Conservation (phyloP, 2,329 filamentous ascomycete genomes). For the Paecilomyces fulvus region DNA sequence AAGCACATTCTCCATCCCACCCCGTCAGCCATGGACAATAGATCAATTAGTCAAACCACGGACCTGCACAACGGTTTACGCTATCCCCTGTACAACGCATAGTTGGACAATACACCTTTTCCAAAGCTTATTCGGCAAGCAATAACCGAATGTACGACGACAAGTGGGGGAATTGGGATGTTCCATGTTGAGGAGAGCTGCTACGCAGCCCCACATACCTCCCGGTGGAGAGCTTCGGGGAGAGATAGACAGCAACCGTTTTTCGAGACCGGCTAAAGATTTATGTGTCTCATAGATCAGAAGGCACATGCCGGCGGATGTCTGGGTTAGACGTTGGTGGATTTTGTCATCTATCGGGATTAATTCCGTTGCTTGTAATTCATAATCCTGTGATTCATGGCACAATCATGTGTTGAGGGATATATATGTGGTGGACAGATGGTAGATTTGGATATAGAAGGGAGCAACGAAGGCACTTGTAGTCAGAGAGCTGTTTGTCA, state of each 20-base stretch:
- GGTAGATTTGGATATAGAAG: no score
- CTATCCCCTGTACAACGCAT: background rate
- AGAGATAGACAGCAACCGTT: background rate
- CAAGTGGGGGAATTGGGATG: background rate
- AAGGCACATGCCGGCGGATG: background rate
- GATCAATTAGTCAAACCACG: background rate
- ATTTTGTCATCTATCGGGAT: no score
- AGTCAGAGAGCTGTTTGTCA: no score
- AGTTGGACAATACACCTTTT: background rate
- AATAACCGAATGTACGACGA: background rate
- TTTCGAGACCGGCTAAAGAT: background rate
- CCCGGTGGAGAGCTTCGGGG: background rate
- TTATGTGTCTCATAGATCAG: background rate
- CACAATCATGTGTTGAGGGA: no score
- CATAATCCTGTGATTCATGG: no score
- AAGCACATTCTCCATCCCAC: background rate
- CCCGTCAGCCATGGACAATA: background rate
- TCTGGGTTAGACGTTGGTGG: background rate
- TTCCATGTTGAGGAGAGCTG: background rate
- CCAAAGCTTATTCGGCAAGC: background rate
- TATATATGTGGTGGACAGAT: no score
- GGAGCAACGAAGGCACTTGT: no score
- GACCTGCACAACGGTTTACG: background rate
- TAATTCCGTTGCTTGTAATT: no score
- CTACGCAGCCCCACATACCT: background rate